phyloP scores from a whole-genome alignment of 192 early-diverging fungal species.

The Dimargaris cristalligena region DNA sequence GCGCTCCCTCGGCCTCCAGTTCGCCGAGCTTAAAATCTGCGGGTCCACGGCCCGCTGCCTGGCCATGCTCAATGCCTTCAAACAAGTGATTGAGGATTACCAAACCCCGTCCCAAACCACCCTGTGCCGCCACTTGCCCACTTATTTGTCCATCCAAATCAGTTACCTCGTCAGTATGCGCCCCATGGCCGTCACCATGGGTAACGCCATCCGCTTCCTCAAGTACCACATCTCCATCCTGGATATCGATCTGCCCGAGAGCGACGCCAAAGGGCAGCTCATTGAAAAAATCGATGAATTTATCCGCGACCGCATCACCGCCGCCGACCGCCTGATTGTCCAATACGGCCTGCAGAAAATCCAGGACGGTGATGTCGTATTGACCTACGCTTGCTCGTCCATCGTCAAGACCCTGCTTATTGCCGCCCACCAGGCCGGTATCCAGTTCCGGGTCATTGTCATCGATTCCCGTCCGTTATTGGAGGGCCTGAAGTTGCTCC shows the following conservation, averaged over 20 bases:
- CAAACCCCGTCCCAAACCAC: constrained; percentile 63
- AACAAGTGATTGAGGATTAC: constrained; percentile 83
- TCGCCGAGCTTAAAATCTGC: constrained; percentile 66
- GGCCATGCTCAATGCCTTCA: constrained; percentile 75
- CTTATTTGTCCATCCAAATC: constrained; percentile 76
- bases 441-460: constrained; percentile 80
- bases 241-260: constrained; percentile 66
- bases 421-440: constrained; percentile 51
- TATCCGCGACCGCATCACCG: constrained; percentile 76
- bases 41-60: constrained; percentile 84
- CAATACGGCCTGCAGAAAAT: constrained; percentile 73
- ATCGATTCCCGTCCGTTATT: constrained; percentile 75
- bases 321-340: constrained; percentile 64
- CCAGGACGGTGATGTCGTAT: constrained; percentile 77
- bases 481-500: constrained; percentile 49
- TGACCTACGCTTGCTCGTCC: constrained; percentile 87
- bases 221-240: constrained; percentile 71
- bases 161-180: constrained; percentile 71
- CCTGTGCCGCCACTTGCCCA: constrained; percentile 62
- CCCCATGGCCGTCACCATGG: constrained; percentile 84
- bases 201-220: constrained; percentile 74
- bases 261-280: constrained; percentile 56
- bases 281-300: constrained; percentile 67
- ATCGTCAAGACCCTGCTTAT: constrained; percentile 63
- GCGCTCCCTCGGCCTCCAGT: constrained; percentile 68